Evolutionary conservation across 345 rosid species (phyloP).

Genomic region (Aethionema arabicum): DNA sequence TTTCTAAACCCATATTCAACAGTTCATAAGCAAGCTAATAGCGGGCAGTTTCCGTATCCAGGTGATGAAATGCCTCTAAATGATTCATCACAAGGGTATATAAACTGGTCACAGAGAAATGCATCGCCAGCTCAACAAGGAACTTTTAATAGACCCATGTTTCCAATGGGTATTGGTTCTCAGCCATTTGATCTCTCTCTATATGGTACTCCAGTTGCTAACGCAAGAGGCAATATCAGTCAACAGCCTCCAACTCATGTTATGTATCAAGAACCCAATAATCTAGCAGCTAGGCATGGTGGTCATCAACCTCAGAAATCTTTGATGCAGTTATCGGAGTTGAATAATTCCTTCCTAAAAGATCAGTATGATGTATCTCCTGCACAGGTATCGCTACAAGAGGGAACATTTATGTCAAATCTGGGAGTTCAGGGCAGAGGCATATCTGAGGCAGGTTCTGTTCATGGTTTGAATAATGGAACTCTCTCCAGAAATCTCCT

Average conservation of each 20-base stretch:
- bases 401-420: constrained; percentile 40
- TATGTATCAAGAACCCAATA: constrained; percentile 35
- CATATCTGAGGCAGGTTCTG: constrained; percentile 39
- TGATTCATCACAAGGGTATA: constrained; percentile 48
- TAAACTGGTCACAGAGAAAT: constrained; percentile 51
- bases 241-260: constrained; percentile 44
- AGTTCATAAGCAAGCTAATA: constrained; percentile 43
- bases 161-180: constrained; percentile 46
- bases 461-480: constrained; percentile 42
- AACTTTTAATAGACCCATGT: constrained; percentile 36
- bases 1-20: constrained; percentile 45
- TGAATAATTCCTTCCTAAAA: constrained; percentile 34
- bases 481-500: constrained; percentile 36
- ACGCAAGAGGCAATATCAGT: constrained; percentile 43
- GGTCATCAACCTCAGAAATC: constrained; percentile 47
- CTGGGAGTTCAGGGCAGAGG: constrained; percentile 46
- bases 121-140: constrained; percentile 47
- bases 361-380: constrained; percentile 35
- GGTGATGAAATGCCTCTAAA: constrained; percentile 57
- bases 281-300: constrained; percentile 37
- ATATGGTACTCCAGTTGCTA: constrained; percentile 51
- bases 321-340: constrained; percentile 40
- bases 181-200: constrained; percentile 55
- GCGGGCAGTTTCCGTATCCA: constrained; percentile 43
- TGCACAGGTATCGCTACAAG: constrained; percentile 19